A percentile compares a stretch with the other conserved stretches of the same genome.
phyloP scores from a whole-genome alignment of 1,284 basidiomycete species.

The Microstroma glucosiphilum region DNA sequence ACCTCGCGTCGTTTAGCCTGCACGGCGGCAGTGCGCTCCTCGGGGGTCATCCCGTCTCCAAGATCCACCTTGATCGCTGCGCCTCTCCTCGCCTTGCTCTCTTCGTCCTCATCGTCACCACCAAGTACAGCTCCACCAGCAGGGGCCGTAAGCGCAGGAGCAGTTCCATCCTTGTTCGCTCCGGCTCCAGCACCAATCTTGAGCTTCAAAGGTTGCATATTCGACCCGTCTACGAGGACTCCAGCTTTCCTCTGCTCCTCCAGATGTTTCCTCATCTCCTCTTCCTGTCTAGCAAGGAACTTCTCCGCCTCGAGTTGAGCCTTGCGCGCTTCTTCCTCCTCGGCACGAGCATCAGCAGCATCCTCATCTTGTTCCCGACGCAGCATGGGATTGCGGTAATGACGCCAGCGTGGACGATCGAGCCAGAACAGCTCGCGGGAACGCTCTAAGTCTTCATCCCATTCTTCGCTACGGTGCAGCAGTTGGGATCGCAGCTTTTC shows the following conservation, averaged over 20 bases:
- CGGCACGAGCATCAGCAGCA: slow-evolving; percentile 21
- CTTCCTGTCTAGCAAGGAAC: slow-evolving; percentile 41
- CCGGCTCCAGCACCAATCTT: slow-evolving; percentile 20
- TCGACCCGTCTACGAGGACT: slow-evolving; percentile 27
- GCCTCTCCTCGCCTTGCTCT: slow-evolving; percentile 21
- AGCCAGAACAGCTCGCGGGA: slow-evolving; percentile 11
- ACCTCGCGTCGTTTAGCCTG: neutral
- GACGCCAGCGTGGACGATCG: slow-evolving; percentile 36
- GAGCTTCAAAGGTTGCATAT: slow-evolving; percentile 37
- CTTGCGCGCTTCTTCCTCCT: slow-evolving; percentile 23
- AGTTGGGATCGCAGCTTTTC: slow-evolving; percentile 17
- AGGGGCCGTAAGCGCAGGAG: neutral
- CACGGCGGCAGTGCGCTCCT: neutral
- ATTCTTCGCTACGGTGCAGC: slow-evolving; percentile 22
- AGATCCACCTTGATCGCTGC: slow-evolving; percentile 29
- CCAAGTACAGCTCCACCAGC: slow-evolving; percentile 19
- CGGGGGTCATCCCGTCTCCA: slow-evolving; percentile 16
- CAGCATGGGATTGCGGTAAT: slow-evolving; percentile 21
- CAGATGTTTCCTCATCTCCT: slow-evolving; percentile 36
- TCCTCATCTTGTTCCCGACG: slow-evolving; percentile 34
- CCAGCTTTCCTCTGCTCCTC: slow-evolving; percentile 37
- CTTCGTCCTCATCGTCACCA: slow-evolving; percentile 31
- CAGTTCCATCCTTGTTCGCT: slow-evolving; percentile 1
- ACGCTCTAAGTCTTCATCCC: slow-evolving; percentile 14
- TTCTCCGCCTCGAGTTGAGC: slow-evolving; percentile 34